A percentile compares a stretch with the other conserved stretches of the same genome.
Evolutionary conservation across 2,329 filamentous ascomycete genomes (phyloP).

Genomic region (Ophiostoma montium): DNA sequence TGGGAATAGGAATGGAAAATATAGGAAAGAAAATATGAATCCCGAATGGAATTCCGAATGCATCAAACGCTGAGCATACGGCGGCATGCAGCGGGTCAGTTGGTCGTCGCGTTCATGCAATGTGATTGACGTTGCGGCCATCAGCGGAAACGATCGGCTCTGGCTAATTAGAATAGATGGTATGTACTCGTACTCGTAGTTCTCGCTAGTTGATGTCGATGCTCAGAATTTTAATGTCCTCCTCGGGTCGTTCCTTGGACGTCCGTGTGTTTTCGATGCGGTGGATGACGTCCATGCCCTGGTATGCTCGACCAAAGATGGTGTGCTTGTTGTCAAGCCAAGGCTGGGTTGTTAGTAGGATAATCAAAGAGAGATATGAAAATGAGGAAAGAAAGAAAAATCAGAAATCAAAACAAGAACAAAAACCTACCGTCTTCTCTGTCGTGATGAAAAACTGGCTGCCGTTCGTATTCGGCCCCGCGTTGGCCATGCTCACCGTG

Average conservation of each 20-base stretch:
- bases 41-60: no score
- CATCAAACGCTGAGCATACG: no score
- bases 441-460: conserved; percentile 98
- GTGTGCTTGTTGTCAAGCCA: conserved; percentile 97
- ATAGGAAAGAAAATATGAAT: no score
- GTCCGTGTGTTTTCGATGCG: conserved; percentile 86
- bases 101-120: no score
- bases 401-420: background rate
- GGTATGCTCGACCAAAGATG: conserved; percentile 80
- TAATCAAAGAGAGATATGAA: background rate
- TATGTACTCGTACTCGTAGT: background rate
- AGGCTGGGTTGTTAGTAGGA: conserved; percentile 30
- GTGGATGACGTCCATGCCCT: conserved; percentile 87
- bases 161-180: background rate
- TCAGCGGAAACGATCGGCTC: background rate
- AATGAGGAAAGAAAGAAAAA: conserved; percentile 1
- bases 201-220: conserved; percentile 45
- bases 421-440: conserved; percentile 64
- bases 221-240: conserved; percentile 94
- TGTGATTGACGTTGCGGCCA: no score
- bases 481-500: conserved; percentile 95
- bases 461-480: conserved; percentile 86
- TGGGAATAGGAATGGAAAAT: no score
- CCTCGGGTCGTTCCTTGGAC: conserved; percentile 83
- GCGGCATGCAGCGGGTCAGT: no score